Conservation (phyloP, 2,329 filamentous ascomycete genomes). For the Xylariomycetidae sp. region DNA sequence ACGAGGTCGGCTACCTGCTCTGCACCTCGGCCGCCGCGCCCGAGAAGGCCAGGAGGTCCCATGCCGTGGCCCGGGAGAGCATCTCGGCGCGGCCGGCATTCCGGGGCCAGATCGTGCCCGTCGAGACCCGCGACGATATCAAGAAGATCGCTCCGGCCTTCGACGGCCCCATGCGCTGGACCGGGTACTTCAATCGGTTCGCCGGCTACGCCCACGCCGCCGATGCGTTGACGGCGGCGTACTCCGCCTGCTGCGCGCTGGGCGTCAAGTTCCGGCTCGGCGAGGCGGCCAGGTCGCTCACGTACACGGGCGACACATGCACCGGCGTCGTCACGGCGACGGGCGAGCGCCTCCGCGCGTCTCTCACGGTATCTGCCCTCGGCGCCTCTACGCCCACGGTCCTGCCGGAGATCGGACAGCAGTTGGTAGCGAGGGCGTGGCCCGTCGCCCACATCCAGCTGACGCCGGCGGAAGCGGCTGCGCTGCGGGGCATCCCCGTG, state of each 20-base stretch:
- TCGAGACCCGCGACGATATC: conserved; percentile 35
- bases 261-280: conserved; percentile 35
- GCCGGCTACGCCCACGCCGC: conserved; percentile 54
- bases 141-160: conserved; percentile 42
- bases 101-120: conserved; percentile 32
- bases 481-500: conserved; percentile 54
- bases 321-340: conserved; percentile 21
- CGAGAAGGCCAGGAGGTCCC: conserved; percentile 40
- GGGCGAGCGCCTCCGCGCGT: conserved; percentile 23
- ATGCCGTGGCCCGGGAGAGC: conserved; percentile 37
- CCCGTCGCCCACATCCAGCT: conserved; percentile 56
- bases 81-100: conserved; percentile 36
- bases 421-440: conserved; percentile 53
- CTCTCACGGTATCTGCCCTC: conserved; percentile 44
- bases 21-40: conserved; percentile 43
- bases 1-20: conserved; percentile 42
- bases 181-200: conserved; percentile 53
- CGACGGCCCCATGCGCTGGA: conserved; percentile 43
- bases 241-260: conserved; percentile 32
- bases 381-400: conserved; percentile 46
- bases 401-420: conserved; percentile 42
- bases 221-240: conserved; percentile 44
- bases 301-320: conserved; percentile 30
- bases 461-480: conserved; percentile 47
- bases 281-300: conserved; percentile 33